Evolutionary conservation across 805 yeast genomes (phyloP), one percentile per base, ranked within the genome.

Genomic region (Yarrowia hollandica): DNA sequence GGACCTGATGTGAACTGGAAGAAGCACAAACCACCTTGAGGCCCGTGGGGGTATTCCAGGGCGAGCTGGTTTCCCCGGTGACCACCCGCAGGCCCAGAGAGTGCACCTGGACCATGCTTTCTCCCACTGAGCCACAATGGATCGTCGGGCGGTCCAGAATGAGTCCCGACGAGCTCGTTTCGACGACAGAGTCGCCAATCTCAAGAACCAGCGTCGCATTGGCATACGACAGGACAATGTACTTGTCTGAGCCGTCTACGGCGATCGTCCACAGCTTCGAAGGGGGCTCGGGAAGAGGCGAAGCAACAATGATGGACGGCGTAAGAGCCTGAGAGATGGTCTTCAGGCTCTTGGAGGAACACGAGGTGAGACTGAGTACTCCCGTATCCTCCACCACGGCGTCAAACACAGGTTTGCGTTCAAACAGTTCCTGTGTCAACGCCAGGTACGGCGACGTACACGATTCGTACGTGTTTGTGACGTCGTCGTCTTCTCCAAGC

Each of bases 21-120:
- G 88, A 68, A 0, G 89, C 85, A n/a, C 75, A 72, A 0, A 79
- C 66, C 35, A 94, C 77, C 21, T 79, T 75, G 4, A 84, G 80
- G 2, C 94, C 96, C 0, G 85, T 83, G 0, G 97, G 96, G 1
- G 96, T 89, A 25, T 71, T 74, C 98, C 98, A 94, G 62, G 86
- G 86, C 12, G 77, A 71, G n/a, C 72, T 68, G 39, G 72, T 69
- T n/a, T 65, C 65, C 16, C 65, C 64, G 34, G 69, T 66, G 3
- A 86, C 73, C 64, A 86, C 89, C 14, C 85, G 76, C 19, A 92
- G 74, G 4, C 94, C 96, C 62, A 81, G 77, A 0, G 82, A 64
- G 68, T 88, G 87, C 1, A 92, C 77, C 68, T 92, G 99, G 5
- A 86, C 80, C 0, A 90, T 81, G 3, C 70, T 65, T 1, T 63